Evolutionary conservation across 2,329 filamentous ascomycete genomes (phyloP), one percentile per base, ranked within the genome.

Genomic region (Neonectria coccinea): DNA sequence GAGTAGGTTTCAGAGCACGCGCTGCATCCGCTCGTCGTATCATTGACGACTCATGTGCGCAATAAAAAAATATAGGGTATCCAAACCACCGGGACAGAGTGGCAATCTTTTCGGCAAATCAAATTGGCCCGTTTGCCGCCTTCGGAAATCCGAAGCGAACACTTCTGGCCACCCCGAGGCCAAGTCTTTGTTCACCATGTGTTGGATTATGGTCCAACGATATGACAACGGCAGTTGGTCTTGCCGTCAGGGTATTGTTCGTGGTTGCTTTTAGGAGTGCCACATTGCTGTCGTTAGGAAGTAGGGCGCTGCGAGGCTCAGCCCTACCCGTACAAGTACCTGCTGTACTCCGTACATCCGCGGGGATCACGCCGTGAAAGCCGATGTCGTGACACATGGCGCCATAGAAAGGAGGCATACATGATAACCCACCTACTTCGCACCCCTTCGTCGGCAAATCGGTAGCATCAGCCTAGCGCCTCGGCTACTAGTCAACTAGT

Each of bases 61-160:
- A 45, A 27, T 5, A 20, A 6, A 42, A 52, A 45, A 51, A n/a
- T n/a, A n/a, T 56, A 64, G 44, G 44, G 33, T 56, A 64, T 45
- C 61, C 61, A 64, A 59, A 62, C 63, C 59, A 56, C 48, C 55
- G 63, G 63, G 63, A 59, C 63, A 62, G 55, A 57, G 58, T 62
- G 48, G 58, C 16, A 48, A 54, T 54, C 42, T 27, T 12, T 22
- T 36, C 45, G 56, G 41, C 54, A 59, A 65, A 57, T 65, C 58
- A 57, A 45, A 20, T 58, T 45, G n/a, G 48, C n/a, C 44, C 50
- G 27, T 59, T 16, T 20, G 44, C 61, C 56, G 29, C n/a, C 55
- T 56, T 56, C 44, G 56, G 61, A 56, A 56, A 27, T 56, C 41
- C 56, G 44, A 56, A 41, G 56, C 61, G 56, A 64, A 18, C 25